Percentiles rank a stretch among this genome's conserved stretches.
These are phyloP conservation scores for Fusarium kyushuense DNA, from an alignment of 2,329 filamentous ascomycete genomes.

Conservation along the genomic window DNA sequence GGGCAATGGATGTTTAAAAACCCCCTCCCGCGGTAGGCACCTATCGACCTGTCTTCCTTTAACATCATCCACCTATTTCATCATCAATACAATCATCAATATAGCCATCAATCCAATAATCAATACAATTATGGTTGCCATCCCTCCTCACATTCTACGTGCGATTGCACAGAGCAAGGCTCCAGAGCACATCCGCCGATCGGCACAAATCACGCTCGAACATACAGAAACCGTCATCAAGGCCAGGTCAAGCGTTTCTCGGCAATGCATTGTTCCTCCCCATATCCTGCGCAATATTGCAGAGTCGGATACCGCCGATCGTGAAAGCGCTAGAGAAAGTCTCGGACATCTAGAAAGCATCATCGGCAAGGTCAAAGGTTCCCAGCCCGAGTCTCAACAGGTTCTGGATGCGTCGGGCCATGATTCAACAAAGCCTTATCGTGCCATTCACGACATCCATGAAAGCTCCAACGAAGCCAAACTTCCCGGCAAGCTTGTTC, in stretches of 20 bases:
- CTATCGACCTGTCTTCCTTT: neutral
- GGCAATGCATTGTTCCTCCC: slow-evolving; percentile 55
- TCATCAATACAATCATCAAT: neutral
- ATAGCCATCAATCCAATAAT: neutral
- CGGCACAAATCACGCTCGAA: slow-evolving; percentile 53
- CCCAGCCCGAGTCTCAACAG: neutral
- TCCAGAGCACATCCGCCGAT: slow-evolving; percentile 50
- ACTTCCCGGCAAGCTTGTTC: slow-evolving; percentile 59
- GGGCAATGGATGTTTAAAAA: too few relatives aligned
- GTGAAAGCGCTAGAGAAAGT: slow-evolving; percentile 53
- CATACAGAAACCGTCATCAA: slow-evolving; percentile 51
- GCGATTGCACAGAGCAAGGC: slow-evolving; percentile 56
- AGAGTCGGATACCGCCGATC: slow-evolving; percentile 51
- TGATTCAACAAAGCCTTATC: slow-evolving; percentile 46
- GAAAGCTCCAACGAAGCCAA: slow-evolving; percentile 52
- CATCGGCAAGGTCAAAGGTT: slow-evolving; percentile 41
- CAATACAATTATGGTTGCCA: slow-evolving; percentile 2
- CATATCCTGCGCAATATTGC: slow-evolving; percentile 55
- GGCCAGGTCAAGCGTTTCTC: neutral
- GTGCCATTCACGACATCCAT: slow-evolving; percentile 60
- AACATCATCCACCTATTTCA: neutral
- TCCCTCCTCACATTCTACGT: slow-evolving; percentile 61
- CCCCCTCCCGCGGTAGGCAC: too few relatives aligned
- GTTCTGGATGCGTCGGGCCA: neutral
- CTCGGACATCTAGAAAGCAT: slow-evolving; percentile 55